These are phyloP conservation scores for Brassica carinata DNA, from an alignment of 345 rosid species.

Conservation along the genomic window DNA sequence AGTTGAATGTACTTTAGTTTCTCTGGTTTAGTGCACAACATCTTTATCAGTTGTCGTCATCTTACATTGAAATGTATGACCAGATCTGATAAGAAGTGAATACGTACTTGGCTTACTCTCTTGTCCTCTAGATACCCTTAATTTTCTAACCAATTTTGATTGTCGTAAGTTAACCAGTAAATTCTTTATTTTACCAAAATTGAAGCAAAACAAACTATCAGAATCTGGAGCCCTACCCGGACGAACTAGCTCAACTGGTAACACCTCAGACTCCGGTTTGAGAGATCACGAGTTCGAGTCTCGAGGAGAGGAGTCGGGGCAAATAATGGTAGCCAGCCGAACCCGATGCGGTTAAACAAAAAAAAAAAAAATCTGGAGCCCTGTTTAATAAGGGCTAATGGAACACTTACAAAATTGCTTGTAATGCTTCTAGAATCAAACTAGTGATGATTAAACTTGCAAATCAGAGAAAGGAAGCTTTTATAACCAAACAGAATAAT, in stretches of 20 bases:
- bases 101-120: constrained; percentile 11
- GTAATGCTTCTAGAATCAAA: constrained; percentile 5
- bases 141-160: constrained; percentile 5
- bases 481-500: constrained; percentile 32
- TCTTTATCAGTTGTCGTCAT: constrained; percentile 27
- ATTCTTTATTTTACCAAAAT: not conserved
- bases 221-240: not conserved
- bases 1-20: constrained; percentile 36
- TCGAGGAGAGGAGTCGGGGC: too few species aligned
- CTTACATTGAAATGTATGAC: constrained; percentile 27
- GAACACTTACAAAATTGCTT: not conserved
- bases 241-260: too few species aligned
- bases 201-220: not conserved
- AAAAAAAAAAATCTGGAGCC: not conserved
- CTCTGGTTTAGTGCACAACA: constrained; percentile 27
- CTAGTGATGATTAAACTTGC: not conserved
- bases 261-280: too few species aligned
- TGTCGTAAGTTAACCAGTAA: not conserved
- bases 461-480: not conserved
- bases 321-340: too few species aligned
- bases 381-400: not conserved
- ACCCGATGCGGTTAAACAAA: too few species aligned
- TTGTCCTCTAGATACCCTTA: constrained; percentile 4
- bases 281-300: too few species aligned
- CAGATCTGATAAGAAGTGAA: constrained; percentile 23